Percentiles rank a stretch among this genome's conserved stretches.
phyloP scores from a whole-genome alignment of 2,329 filamentous ascomycete species.

The Colletotrichum spinosum region DNA sequence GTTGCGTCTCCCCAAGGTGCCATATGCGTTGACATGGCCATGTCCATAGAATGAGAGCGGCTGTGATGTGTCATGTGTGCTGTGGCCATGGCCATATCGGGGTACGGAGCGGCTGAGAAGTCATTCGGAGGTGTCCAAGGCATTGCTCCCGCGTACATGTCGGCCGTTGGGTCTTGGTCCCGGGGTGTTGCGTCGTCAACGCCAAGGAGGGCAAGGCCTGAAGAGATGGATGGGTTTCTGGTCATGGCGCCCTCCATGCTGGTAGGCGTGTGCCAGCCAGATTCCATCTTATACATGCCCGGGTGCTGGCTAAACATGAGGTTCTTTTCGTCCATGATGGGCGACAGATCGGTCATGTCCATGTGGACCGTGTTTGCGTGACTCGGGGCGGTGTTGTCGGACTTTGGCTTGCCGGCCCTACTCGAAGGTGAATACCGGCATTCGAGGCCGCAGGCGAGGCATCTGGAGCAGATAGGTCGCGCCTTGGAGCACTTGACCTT shows the following conservation, averaged over 20 bases:
- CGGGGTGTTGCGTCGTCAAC: conserved; percentile 43
- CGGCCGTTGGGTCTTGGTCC: conserved; percentile 40
- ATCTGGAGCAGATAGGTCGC: conserved; percentile 65
- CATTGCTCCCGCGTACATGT: conserved; percentile 51
- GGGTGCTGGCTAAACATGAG: conserved; percentile 45
- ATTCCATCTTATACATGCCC: conserved; percentile 51
- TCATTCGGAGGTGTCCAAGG: conserved; percentile 55
- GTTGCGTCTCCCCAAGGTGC: conserved; percentile 44
- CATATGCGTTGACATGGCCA: conserved; percentile 44
- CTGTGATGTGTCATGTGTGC: conserved; percentile 43
- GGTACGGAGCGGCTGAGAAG: conserved; percentile 46
- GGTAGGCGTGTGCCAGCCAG: conserved; percentile 53
- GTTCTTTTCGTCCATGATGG: conserved; percentile 43
- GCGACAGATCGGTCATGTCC: conserved; percentile 41
- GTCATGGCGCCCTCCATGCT: conserved; percentile 49
- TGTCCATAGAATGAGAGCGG: conserved; percentile 52
- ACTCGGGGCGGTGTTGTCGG: conserved; percentile 42
- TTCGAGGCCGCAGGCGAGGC: conserved; percentile 59
- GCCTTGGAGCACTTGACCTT: conserved; percentile 68
- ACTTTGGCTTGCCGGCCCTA: conserved; percentile 61
- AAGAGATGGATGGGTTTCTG: conserved; percentile 49
- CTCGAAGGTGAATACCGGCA: conserved; percentile 66
- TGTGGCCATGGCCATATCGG: conserved; percentile 47
- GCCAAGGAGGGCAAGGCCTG: conserved; percentile 46
- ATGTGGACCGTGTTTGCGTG: conserved; percentile 39